phyloP scores from a whole-genome alignment of 2,329 filamentous ascomycete genomes.

The Hawksworthiomyces lignivorus region DNA sequence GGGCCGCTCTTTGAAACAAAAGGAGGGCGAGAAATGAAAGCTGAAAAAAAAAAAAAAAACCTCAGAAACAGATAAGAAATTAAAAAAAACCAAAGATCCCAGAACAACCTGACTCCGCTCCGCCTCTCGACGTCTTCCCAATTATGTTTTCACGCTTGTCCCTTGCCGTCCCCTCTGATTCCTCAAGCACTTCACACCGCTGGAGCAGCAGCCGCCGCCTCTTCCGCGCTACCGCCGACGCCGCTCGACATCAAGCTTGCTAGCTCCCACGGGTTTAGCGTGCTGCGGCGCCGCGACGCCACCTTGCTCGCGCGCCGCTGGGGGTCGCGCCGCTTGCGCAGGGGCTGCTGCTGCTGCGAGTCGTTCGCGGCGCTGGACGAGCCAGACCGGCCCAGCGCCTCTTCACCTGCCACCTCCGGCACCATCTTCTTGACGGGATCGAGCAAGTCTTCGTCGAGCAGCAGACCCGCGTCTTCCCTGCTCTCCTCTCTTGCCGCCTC shows the following conservation, averaged over 20 bases:
- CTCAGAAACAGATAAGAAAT: too few relatives aligned
- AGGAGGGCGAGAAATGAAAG: too few relatives aligned
- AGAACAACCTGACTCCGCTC: too few relatives aligned
- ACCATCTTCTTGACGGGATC: conserved; percentile 12
- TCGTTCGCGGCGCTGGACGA: conserved; percentile 1
- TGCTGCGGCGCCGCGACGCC: conserved; percentile 61
- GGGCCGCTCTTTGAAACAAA: too few relatives aligned
- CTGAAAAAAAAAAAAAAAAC: too few relatives aligned
- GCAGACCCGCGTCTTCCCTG: too few relatives aligned
- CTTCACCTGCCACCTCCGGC: neutral
- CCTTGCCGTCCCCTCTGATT: too few relatives aligned
- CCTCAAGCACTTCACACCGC: too few relatives aligned
- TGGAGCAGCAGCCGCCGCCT: neutral
- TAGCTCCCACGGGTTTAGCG: conserved; percentile 67
- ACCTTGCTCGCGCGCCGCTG: conserved; percentile 44
- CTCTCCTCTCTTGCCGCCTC: too few relatives aligned
- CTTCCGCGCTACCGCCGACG: neutral
- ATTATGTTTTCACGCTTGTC: too few relatives aligned
- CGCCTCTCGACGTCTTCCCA: too few relatives aligned
- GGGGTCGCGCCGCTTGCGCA: conserved; percentile 41
- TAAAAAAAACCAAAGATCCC: too few relatives aligned
- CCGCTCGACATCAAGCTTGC: conserved; percentile 51
- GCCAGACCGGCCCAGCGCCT: neutral
- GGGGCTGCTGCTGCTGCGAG: conserved; percentile 21
- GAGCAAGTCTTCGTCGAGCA: conserved; percentile 2